Evolutionary conservation across 2,329 filamentous ascomycete genomes (phyloP).

Genomic region (Cucurbitaria berberidis): DNA sequence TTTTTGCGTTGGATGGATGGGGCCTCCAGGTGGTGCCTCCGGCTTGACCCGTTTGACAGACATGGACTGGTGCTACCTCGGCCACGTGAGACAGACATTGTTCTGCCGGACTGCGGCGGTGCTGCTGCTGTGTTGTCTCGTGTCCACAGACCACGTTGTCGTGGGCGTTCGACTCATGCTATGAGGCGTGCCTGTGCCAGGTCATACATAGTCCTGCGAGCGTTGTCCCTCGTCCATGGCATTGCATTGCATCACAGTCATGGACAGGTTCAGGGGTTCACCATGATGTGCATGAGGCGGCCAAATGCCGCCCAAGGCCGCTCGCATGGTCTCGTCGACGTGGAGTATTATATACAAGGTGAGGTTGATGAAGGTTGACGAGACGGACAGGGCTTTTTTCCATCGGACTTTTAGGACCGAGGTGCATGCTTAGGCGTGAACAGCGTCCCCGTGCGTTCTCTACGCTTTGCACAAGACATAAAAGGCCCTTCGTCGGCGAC

Average conservation of each 20-base stretch:
- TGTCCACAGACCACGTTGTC: constrained; percentile 41
- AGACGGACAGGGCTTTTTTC: constrained; percentile 23
- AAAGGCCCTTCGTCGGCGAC: constrained; percentile 27
- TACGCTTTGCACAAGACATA: constrained; percentile 31
- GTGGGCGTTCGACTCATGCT: constrained; percentile 21
- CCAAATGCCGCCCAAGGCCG: constrained; percentile 41
- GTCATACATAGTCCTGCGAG: constrained; percentile 13
- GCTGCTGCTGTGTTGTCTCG: constrained; percentile 41
- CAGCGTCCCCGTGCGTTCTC: constrained; percentile 45
- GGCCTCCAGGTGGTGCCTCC: constrained; percentile 33
- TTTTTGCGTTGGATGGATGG: constrained; percentile 28
- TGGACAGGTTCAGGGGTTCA: constrained; percentile 21
- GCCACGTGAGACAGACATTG: constrained; percentile 41
- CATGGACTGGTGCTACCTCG: constrained; percentile 18
- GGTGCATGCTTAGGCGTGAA: constrained; percentile 48
- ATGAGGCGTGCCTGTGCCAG: constrained; percentile 21
- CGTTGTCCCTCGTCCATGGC: constrained; percentile 8
- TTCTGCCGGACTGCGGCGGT: constrained; percentile 30
- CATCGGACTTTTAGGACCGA: constrained; percentile 40
- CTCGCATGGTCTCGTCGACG: constrained; percentile 31
- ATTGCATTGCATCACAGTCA: constrained; percentile 32
- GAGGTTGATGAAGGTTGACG: constrained; percentile 33
- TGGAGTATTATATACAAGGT: too few species aligned
- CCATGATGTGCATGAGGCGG: constrained; percentile 46
- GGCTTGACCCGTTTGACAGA: constrained; percentile 40